Percentiles rank a stretch among this genome's conserved stretches.
Evolutionary conservation across 2,329 filamentous ascomycete species (phyloP).

Genomic region (Colletotrichum sp.): DNA sequence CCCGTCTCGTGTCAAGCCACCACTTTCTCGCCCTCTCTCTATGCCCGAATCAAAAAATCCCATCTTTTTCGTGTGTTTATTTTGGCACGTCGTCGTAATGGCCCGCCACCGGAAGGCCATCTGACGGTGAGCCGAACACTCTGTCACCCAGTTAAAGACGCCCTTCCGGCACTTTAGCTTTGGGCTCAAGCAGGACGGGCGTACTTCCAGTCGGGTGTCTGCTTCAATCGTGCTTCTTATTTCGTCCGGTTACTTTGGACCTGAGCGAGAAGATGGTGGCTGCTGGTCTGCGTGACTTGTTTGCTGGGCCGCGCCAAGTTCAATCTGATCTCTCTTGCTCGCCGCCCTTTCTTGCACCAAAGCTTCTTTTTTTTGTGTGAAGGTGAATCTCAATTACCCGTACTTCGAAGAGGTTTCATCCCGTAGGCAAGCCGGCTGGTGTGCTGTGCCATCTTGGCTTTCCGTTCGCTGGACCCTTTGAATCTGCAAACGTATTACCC

Average conservation of each 20-base stretch:
- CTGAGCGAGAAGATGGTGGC: neutral
- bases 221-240: slow-evolving; percentile 4
- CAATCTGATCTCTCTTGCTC: slow-evolving; percentile 3
- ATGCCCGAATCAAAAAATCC: slow-evolving; percentile 1
- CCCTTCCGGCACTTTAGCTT: slow-evolving; percentile 4
- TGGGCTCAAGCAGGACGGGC: slow-evolving; percentile 12
- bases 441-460: neutral
- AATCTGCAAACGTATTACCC: neutral
- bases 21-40: neutral
- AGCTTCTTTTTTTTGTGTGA: neutral
- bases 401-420: slow-evolving; percentile 14
- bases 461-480: slow-evolving; percentile 6
- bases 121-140: slow-evolving; percentile 20
- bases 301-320: neutral
- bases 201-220: slow-evolving; percentile 12
- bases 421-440: slow-evolving; percentile 1
- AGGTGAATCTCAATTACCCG: neutral
- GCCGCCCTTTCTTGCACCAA: neutral
- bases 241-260: slow-evolving; percentile 8
- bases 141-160: slow-evolving; percentile 4
- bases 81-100: slow-evolving; percentile 20
- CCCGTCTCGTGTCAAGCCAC: slow-evolving; percentile 12
- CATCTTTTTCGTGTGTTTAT: neutral
- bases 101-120: slow-evolving; percentile 20
- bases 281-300: neutral